phyloP scores from a whole-genome alignment of 2,329 filamentous ascomycete genomes.

The Cladophialophora bantiana region DNA sequence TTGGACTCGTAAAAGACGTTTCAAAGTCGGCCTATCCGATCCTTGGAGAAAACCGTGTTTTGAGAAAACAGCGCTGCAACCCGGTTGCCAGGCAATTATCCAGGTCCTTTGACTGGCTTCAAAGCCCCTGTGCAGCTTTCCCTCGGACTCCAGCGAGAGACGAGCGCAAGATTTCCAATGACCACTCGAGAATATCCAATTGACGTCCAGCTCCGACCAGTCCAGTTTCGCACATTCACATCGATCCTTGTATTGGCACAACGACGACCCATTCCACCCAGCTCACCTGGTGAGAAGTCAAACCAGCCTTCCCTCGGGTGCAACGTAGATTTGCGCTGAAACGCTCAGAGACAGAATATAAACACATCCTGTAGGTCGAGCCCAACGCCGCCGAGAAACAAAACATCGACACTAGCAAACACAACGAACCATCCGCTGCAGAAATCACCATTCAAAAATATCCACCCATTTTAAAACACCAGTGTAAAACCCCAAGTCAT shows the following conservation, averaged over 20 bases:
- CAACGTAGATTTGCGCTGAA: slow-evolving; percentile 10
- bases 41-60: not conserved
- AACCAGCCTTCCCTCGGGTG: slow-evolving; percentile 8
- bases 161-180: not conserved
- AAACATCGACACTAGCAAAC: slow-evolving; percentile 1
- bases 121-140: not conserved
- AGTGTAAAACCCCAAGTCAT: not conserved
- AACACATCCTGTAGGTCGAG: slow-evolving; percentile 6
- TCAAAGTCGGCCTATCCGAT: not conserved
- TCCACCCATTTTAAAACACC: slow-evolving; percentile 6
- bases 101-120: not conserved
- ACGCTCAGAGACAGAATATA: slow-evolving; percentile 3
- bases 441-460: not conserved
- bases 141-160: not conserved
- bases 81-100: not conserved
- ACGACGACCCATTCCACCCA: not conserved
- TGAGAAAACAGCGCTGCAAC: not conserved
- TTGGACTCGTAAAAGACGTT: not conserved
- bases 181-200: slow-evolving; percentile 1
- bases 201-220: slow-evolving; percentile 3
- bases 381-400: slow-evolving; percentile 1
- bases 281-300: slow-evolving; percentile 7
- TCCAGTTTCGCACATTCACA: not conserved
- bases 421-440: not conserved
- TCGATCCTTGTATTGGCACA: slow-evolving; percentile 7